Percentiles rank a stretch among this genome's conserved stretches.
Conservation (phyloP, 345 rosid genomes). For the Sonneratia caseolaris region DNA sequence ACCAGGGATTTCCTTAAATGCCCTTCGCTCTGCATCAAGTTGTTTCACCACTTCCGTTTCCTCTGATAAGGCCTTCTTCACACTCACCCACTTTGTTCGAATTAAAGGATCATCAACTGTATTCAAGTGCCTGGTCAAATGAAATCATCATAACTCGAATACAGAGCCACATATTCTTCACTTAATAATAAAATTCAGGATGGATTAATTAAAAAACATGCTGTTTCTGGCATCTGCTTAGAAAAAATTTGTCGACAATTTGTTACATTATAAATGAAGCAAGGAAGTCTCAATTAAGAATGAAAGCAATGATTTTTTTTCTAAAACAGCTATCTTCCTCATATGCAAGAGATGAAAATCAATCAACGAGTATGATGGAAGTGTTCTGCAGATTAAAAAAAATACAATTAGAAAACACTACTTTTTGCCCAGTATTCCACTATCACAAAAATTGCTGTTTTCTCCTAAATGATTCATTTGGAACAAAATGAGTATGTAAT, state of each 20-base stretch:
- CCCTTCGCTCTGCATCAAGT: slow-evolving; percentile 83
- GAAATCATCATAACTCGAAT: not conserved
- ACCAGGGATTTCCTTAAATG: slow-evolving; percentile 71
- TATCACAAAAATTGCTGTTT: not conserved
- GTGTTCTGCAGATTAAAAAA: not conserved
- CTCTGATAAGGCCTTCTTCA: slow-evolving; percentile 76
- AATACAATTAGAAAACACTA: not conserved
- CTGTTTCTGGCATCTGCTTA: not conserved
- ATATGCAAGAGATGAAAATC: not conserved
- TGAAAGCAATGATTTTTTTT: not conserved
- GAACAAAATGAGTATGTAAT: not conserved
- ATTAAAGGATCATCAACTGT: slow-evolving; percentile 70
- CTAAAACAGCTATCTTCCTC: not conserved
- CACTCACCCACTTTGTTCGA: slow-evolving; percentile 93
- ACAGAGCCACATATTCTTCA: not conserved
- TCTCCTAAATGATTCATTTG: not conserved
- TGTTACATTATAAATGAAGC: not conserved
- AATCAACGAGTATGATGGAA: not conserved
- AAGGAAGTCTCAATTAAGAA: not conserved
- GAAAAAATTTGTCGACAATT: not conserved
- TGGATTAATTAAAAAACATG: not conserved
- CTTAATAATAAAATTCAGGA: not conserved
- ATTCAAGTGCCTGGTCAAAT: slow-evolving; percentile 55
- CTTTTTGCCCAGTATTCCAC: not conserved
- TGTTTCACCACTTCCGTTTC: slow-evolving; percentile 91